Conservation (phyloP, 1,284 basidiomycete species). For the Trametes hirsuta region DNA sequence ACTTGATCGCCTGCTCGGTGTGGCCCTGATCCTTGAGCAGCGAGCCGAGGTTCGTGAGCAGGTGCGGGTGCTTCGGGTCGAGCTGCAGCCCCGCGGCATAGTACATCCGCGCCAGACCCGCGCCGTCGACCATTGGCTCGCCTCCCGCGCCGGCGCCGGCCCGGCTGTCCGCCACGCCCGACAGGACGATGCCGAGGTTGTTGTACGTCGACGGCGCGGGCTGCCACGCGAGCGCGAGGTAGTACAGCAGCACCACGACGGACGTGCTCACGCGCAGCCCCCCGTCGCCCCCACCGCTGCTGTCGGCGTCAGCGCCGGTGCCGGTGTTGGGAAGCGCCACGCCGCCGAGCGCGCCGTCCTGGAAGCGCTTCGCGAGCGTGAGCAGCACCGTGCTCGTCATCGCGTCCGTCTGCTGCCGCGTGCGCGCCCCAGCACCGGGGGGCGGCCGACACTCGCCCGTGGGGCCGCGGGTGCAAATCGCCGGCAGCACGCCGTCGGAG, state of each 20-base stretch:
- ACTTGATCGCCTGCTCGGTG: constrained; percentile 54
- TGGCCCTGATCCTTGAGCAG: constrained; percentile 63
- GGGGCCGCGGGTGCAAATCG: constrained; percentile 32
- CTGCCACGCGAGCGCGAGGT: constrained; percentile 56
- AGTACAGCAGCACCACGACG: constrained; percentile 57
- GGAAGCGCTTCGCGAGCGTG: constrained; percentile 58
- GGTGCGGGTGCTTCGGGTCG: constrained; percentile 60
- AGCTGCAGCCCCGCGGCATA: constrained; percentile 57
- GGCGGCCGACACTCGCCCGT: constrained; percentile 22
- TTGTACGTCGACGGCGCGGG: constrained; percentile 62
- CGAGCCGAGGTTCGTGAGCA: constrained; percentile 64
- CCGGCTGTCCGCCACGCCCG: constrained; percentile 39
- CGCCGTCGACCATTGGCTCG: constrained; percentile 30
- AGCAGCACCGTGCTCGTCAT: constrained; percentile 58
- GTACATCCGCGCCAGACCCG: constrained; percentile 53
- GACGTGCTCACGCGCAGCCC: constrained; percentile 49
- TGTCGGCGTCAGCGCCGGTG: too few relatives aligned
- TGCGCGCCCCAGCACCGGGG: constrained; percentile 15
- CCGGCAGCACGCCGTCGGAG: constrained; percentile 41
- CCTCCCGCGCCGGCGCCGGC: constrained; percentile 34
- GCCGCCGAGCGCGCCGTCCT: constrained; percentile 39
- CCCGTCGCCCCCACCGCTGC: constrained; percentile 4
- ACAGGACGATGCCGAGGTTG: constrained; percentile 63
- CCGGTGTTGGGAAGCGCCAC: constrained; percentile 31
- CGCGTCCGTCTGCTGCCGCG: constrained; percentile 37